Percentiles rank a stretch among this genome's conserved stretches.
Evolutionary conservation across 441 rosid genomes (phyloP).

Genomic region (Viola pubescens): DNA sequence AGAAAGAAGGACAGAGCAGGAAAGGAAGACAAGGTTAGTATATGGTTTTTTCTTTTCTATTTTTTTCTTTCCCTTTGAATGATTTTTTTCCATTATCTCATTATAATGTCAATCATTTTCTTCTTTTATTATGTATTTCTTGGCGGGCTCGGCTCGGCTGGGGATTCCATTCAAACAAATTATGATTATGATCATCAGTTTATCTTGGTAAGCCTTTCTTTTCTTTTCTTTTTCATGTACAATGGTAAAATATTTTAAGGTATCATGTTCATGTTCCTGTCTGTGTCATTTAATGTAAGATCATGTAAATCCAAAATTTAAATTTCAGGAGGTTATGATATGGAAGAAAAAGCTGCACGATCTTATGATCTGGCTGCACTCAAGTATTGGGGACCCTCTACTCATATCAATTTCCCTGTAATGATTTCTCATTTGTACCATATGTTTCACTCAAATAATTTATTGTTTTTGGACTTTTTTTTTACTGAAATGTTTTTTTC

Average conservation of each 20-base stretch:
- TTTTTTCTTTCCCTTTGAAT: background rate
- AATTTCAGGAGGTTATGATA: slow-evolving; percentile 83
- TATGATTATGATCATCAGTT: slow-evolving; percentile 46
- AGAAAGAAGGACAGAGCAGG: slow-evolving; percentile 99
- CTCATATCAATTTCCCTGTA: slow-evolving; percentile 92
- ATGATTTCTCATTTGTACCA: slow-evolving; percentile 6
- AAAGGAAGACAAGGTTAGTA: slow-evolving; percentile 90
- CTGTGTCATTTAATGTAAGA: slow-evolving; percentile 4
- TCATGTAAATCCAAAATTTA: slow-evolving; percentile 26
- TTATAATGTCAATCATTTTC: slow-evolving; percentile 16
- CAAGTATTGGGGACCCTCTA: slow-evolving; percentile 98
- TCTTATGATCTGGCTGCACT: slow-evolving; percentile 98
- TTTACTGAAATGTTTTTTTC: background rate
- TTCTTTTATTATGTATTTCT: slow-evolving; percentile 7
- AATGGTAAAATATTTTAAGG: slow-evolving; percentile 8
- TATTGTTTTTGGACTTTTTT: background rate
- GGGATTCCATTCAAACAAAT: slow-evolving; percentile 28
- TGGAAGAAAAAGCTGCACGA: slow-evolving; percentile 99
- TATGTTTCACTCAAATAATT: background rate
- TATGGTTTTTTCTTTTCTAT: background rate
- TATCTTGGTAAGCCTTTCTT: slow-evolving; percentile 55
- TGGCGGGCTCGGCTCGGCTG: slow-evolving; percentile 16
- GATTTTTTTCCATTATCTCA: slow-evolving; percentile 10
- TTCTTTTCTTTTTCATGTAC: slow-evolving; percentile 7
- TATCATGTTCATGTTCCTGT: no score